These are phyloP conservation scores for Penicillium sp. DNA, from an alignment of 2,329 filamentous ascomycete genomes.

Conservation along the genomic window DNA sequence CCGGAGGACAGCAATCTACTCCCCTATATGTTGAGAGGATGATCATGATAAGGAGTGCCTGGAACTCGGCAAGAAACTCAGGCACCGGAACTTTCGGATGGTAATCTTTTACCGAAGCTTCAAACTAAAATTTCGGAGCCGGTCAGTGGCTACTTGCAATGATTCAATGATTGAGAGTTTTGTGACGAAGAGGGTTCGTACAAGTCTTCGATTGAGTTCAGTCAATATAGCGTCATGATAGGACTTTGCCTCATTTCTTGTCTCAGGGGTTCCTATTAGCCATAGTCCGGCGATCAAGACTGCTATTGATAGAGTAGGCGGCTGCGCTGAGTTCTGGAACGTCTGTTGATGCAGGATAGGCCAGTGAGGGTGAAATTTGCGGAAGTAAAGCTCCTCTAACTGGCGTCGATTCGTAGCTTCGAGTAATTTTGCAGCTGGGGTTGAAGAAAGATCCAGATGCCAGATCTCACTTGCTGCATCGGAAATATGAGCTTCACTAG, in stretches of 20 bases:
- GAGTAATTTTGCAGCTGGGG: background rate
- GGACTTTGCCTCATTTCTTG: background rate
- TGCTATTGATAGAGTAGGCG: background rate
- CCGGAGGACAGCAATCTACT: background rate
- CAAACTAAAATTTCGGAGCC: background rate
- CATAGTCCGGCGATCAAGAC: background rate
- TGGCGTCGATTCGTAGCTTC: background rate
- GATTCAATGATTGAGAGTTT: background rate
- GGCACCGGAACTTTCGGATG: background rate
- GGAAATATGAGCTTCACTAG: background rate
- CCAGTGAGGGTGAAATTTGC: background rate
- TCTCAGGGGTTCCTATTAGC: background rate
- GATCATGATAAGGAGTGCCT: background rate
- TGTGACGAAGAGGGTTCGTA: background rate
- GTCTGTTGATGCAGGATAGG: background rate
- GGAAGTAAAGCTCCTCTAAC: background rate
- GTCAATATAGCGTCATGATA: background rate
- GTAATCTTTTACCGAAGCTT: background rate
- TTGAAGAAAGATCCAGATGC: background rate
- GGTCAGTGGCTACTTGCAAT: background rate
- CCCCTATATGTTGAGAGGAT: background rate
- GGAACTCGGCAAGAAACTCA: background rate
- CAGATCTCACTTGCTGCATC: background rate
- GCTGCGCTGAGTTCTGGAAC: background rate
- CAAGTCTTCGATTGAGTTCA: background rate